These are phyloP conservation scores for Botrytis tulipae DNA, from an alignment of 2,329 filamentous ascomycete genomes.

Conservation along the genomic window DNA sequence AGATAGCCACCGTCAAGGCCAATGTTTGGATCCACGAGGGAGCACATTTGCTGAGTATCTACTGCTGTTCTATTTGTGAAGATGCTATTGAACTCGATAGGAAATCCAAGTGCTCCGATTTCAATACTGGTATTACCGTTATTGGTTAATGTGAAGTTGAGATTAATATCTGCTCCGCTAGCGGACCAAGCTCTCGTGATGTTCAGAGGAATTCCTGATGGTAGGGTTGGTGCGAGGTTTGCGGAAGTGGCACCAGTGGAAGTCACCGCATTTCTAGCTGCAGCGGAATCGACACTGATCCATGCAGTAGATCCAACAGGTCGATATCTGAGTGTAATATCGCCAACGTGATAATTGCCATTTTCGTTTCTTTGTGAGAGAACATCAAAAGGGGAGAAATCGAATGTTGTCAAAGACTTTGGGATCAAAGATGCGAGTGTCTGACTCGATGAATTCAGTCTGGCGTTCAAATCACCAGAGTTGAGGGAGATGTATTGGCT, in stretches of 20 bases:
- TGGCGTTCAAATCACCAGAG: slow-evolving; percentile 42
- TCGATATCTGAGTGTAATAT: slow-evolving; percentile 57
- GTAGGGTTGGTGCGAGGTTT: slow-evolving; percentile 45
- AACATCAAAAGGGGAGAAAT: slow-evolving; percentile 55
- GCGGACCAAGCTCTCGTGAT: slow-evolving; percentile 54
- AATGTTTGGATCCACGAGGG: slow-evolving; percentile 59
- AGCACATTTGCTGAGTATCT: slow-evolving; percentile 51
- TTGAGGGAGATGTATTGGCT: slow-evolving; percentile 24
- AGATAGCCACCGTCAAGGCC: slow-evolving; percentile 58
- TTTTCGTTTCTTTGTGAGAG: slow-evolving; percentile 48
- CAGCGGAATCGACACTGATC: slow-evolving; percentile 49
- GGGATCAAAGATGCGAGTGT: slow-evolving; percentile 50
- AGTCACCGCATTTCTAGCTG: slow-evolving; percentile 39
- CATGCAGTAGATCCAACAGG: slow-evolving; percentile 42
- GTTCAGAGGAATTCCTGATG: slow-evolving; percentile 41
- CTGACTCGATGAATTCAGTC: slow-evolving; percentile 47
- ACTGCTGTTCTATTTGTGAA: slow-evolving; percentile 51
- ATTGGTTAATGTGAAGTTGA: slow-evolving; percentile 53
- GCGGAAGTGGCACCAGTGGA: slow-evolving; percentile 41
- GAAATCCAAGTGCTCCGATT: slow-evolving; percentile 56
- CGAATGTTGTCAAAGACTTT: slow-evolving; percentile 43
- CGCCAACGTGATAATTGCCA: slow-evolving; percentile 58
- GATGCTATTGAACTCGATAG: slow-evolving; percentile 61
- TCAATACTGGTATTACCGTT: slow-evolving; percentile 44
- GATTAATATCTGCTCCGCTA: slow-evolving; percentile 48